Base-by-base conservation (phyloP, 2,329 filamentous ascomycete genomes). In the Aureobasidium subglaciale region DNA sequence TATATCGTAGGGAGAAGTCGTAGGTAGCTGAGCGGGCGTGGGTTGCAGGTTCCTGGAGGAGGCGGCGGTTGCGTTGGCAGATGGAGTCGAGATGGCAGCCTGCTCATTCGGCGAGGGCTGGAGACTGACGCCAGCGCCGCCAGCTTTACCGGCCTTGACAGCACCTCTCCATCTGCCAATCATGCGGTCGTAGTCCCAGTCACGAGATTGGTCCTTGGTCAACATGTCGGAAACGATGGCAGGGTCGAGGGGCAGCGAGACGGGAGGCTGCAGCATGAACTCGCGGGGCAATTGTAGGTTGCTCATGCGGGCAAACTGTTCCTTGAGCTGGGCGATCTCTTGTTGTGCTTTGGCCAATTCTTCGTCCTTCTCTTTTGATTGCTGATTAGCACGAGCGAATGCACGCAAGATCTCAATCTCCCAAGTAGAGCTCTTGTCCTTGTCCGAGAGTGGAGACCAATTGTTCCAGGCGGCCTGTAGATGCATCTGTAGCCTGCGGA, bases 381-480 rank as follows among this genome's bases (percentile, higher is more conserved):
- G 59, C 34, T 75, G 71, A 48, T 71, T 65, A 5, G 69, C 67
- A 15, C 70, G 69, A n/a, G 70, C 68, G 59, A 71, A 75, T 27
- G 73, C 71, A 37, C 75, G 71, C 45, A 76, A 62, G 15, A 74
- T 68, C 60, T 78, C 75, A 29, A 77, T 62, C 55, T 71, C 71
- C 75, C 75, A 78, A 27, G 67, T 68, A 30, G 73, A 69, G 43
- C 72, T 67, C 45, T 70, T 65, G 40, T 74, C 70, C 25, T 68
- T 60, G n/a, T 76, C 73, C 0, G 83, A 71, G 24, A 93, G 74
- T 1, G 75, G 75, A 50, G 81, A 81, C 91, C 91, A 97, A 38
- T 88, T 85, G 6, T 80, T 78, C 67, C 84, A 95, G 0, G 88
- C 84, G 13, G 85, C 82, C n/a, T 87, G 80, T 5, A 96, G 70